Conservation (phyloP, 1,284 basidiomycete genomes). For the Trametes sp. region DNA sequence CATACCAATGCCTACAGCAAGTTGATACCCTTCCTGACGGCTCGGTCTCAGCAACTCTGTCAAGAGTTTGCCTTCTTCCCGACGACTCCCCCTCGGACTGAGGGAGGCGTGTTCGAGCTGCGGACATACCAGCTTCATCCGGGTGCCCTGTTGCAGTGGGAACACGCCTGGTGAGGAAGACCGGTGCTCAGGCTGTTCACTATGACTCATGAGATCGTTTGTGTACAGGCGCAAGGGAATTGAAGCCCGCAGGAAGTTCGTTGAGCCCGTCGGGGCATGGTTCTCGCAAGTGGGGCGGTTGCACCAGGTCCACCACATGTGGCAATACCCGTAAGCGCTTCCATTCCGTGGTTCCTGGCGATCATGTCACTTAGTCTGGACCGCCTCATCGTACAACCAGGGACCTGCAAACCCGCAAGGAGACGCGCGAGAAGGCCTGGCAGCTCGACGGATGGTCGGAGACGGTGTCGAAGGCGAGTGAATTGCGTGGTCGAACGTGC, state of each 20-base stretch:
- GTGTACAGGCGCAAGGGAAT: conserved; percentile 79
- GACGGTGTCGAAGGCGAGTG: conserved; percentile 85
- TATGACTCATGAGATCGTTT: conserved; percentile 9
- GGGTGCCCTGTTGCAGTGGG: conserved; percentile 92
- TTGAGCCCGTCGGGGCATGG: conserved; percentile 92
- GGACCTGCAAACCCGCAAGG: conserved; percentile 82
- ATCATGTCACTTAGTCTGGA: conserved; percentile 26
- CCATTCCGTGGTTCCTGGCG: conserved; percentile 17
- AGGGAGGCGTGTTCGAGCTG: conserved; percentile 93
- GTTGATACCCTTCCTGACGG: conserved; percentile 77
- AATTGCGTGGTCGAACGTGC: neutral
- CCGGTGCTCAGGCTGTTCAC: conserved; percentile 8
- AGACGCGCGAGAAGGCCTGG: conserved; percentile 89
- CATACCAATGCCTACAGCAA: conserved; percentile 67
- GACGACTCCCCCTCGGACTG: conserved; percentile 82
- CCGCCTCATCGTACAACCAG: conserved; percentile 45
- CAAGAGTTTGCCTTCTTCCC: conserved; percentile 96
- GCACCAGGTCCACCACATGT: conserved; percentile 92
- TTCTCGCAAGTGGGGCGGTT: conserved; percentile 91
- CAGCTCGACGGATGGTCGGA: conserved; percentile 92
- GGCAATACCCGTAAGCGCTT: conserved; percentile 86
- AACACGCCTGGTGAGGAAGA: conserved; percentile 78
- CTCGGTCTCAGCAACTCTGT: conserved; percentile 79
- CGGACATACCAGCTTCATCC: conserved; percentile 86
- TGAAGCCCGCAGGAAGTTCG: conserved; percentile 85